Conservation (phyloP, 495 filamentous ascomycete genomes). For the Sporormia fimetaria region DNA sequence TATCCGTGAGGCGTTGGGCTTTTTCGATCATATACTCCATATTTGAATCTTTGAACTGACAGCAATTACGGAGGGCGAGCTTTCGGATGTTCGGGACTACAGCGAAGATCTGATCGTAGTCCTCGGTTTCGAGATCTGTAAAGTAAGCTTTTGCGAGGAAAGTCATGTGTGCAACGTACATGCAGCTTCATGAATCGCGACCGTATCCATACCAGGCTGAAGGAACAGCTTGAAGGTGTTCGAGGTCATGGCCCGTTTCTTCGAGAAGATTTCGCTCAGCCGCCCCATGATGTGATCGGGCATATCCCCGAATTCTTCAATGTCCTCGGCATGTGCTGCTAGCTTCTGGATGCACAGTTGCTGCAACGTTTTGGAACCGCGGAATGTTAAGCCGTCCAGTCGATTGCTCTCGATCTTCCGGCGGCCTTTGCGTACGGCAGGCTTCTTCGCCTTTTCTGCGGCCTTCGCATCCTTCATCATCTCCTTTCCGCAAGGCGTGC, state of each 20-base stretch:
- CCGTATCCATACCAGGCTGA: conserved; percentile 48
- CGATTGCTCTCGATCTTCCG: conserved; percentile 66
- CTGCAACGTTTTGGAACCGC: conserved; percentile 61
- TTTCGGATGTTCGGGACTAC: conserved; percentile 53
- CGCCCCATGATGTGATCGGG: conserved; percentile 56
- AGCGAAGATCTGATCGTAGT: conserved; percentile 73
- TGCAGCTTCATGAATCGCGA: conserved; percentile 72
- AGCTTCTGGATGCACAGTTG: conserved; percentile 78
- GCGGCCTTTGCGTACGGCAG: conserved; percentile 40
- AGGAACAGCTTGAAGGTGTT: conserved; percentile 66
- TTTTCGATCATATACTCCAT: conserved; percentile 69
- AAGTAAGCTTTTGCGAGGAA: not conserved
- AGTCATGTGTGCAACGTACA: conserved; percentile 35
- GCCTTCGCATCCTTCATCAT: conserved; percentile 45
- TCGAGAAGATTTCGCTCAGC: conserved; percentile 70
- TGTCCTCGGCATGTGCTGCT: conserved; percentile 66
- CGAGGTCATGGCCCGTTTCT: conserved; percentile 59
- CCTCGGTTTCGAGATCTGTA: conserved; percentile 55
- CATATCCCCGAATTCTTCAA: conserved; percentile 75
- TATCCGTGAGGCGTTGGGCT: conserved; percentile 46
- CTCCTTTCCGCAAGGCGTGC: conserved; percentile 72
- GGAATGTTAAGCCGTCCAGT: conserved; percentile 57
- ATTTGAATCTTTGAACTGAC: conserved; percentile 73
- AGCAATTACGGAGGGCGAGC: conserved; percentile 65
- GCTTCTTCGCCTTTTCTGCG: conserved; percentile 50